A percentile compares a stretch with the other conserved stretches of the same genome.
These are phyloP conservation scores for Mycena polygramma DNA, from an alignment of 768 basidiomycete species.

Conservation along the genomic window DNA sequence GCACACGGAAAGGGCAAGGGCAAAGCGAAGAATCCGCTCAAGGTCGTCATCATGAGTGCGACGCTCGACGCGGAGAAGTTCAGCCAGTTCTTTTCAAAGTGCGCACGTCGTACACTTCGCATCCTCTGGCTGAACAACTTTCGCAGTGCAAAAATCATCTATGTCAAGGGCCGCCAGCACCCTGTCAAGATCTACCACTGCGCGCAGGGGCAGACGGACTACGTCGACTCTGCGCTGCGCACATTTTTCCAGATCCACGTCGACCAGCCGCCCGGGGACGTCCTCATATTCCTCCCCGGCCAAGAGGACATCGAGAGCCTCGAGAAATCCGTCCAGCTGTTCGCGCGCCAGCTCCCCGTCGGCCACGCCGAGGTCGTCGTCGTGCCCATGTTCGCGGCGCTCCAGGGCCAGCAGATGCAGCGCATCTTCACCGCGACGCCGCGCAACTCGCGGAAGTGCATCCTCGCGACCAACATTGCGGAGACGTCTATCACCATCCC, in stretches of 20 bases:
- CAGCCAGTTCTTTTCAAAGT: slow-evolving; percentile 85
- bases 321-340: slow-evolving; percentile 77
- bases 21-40: slow-evolving; percentile 74
- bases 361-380: slow-evolving; percentile 71
- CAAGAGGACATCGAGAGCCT: slow-evolving; percentile 97
- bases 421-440: slow-evolving; percentile 82
- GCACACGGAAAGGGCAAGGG: slow-evolving; percentile 62
- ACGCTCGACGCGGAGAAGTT: slow-evolving; percentile 97
- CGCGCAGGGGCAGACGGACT: slow-evolving; percentile 80
- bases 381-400: slow-evolving; percentile 89
- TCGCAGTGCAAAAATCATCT: slow-evolving; percentile 85
- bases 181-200: slow-evolving; percentile 90
- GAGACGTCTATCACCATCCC: slow-evolving; percentile 99
- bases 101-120: too few species aligned
- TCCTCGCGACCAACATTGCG: slow-evolving; percentile 97
- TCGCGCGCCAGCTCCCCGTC: slow-evolving; percentile 77
- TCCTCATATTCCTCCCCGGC: slow-evolving; percentile 95
- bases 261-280: slow-evolving; percentile 84
- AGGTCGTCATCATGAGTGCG: slow-evolving; percentile 97
- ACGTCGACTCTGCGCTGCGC: slow-evolving; percentile 89
- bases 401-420: slow-evolving; percentile 82
- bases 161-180: slow-evolving; percentile 94
- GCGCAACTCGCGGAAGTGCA: slow-evolving; percentile 84
- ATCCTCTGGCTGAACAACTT: too few species aligned
- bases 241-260: slow-evolving; percentile 96